Conservation (phyloP, 2,329 filamentous ascomycete genomes). For the Colletotrichum limetticola region DNA sequence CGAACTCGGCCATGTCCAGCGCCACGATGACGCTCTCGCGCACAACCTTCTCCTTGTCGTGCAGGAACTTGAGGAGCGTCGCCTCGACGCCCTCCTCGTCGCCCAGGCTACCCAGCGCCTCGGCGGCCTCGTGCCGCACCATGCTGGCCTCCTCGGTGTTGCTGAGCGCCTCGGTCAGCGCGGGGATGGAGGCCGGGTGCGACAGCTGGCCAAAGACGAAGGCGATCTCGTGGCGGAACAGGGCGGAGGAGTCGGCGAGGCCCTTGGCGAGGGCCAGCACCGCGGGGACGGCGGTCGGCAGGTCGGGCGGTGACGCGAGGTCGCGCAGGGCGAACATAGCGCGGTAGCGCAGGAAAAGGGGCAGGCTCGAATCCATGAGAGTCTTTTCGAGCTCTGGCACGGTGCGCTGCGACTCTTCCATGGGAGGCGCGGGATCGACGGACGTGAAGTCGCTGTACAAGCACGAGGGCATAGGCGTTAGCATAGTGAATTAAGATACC, state of each 20-base stretch:
- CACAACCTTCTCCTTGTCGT: constrained; percentile 93
- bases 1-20: constrained; percentile 97
- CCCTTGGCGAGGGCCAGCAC: constrained; percentile 87
- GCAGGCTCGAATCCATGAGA: constrained; percentile 80
- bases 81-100: constrained; percentile 95
- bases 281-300: constrained; percentile 89
- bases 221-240: constrained; percentile 97
- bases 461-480: constrained; percentile 28
- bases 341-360: constrained; percentile 92
- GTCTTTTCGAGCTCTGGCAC: constrained; percentile 80
- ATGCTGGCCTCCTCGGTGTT: constrained; percentile 88
- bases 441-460: constrained; percentile 86
- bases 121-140: constrained; percentile 97
- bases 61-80: constrained; percentile 81
- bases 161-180: constrained; percentile 81
- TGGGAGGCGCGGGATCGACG: constrained; percentile 92
- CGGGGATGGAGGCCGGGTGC: constrained; percentile 96
- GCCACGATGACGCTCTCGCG: constrained; percentile 95
- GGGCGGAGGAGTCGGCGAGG: constrained; percentile 84
- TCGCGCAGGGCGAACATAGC: constrained; percentile 98
- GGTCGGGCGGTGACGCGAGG: constrained; percentile 90
- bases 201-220: constrained; percentile 98
- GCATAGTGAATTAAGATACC: constrained; percentile 16
- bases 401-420: constrained; percentile 75
- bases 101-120: constrained; percentile 92